Evolutionary conservation across 306 rosid species (phyloP).

Genomic region (Vigna radiata): DNA sequence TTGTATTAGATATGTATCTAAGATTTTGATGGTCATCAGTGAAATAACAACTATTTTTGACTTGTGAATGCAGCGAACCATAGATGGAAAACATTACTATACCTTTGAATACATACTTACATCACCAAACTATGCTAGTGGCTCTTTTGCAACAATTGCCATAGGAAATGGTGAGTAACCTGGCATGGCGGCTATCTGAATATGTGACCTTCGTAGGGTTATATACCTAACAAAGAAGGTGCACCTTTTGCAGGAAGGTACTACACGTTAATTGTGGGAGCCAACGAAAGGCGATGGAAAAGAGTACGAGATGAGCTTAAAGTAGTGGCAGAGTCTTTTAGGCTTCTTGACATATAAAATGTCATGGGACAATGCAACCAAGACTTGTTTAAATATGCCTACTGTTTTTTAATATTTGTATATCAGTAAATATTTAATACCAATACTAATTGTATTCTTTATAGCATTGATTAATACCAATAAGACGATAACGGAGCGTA

Average conservation of each 20-base stretch:
- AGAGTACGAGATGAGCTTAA: slow-evolving; percentile 75
- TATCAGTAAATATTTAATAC: not conserved
- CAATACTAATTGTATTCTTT: not conserved
- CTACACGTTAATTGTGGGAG: slow-evolving; percentile 85
- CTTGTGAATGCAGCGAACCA: slow-evolving; percentile 61
- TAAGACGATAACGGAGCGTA: not conserved
- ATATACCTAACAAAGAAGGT: not conserved
- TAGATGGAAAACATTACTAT: slow-evolving; percentile 89
- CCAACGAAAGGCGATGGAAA: slow-evolving; percentile 92
- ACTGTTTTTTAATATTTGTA: slow-evolving; percentile 23
- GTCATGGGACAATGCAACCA: not conserved
- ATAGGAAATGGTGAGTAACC: slow-evolving; percentile 80
- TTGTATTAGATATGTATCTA: not conserved
- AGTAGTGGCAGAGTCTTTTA: slow-evolving; percentile 96
- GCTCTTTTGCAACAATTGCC: slow-evolving; percentile 81
- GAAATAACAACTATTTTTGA: slow-evolving; percentile 26
- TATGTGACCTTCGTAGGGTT: slow-evolving; percentile 11
- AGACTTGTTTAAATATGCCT: slow-evolving; percentile 10
- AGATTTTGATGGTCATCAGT: slow-evolving; percentile 2
- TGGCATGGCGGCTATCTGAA: slow-evolving; percentile 14
- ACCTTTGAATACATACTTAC: slow-evolving; percentile 78
- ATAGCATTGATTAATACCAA: not conserved
- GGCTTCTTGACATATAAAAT: slow-evolving; percentile 73
- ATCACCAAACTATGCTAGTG: slow-evolving; percentile 70
- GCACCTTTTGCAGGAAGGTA: slow-evolving; percentile 66